Base-by-base conservation (phyloP, 192 early-diverging fungal genomes). In the Backusella westeae region DNA sequence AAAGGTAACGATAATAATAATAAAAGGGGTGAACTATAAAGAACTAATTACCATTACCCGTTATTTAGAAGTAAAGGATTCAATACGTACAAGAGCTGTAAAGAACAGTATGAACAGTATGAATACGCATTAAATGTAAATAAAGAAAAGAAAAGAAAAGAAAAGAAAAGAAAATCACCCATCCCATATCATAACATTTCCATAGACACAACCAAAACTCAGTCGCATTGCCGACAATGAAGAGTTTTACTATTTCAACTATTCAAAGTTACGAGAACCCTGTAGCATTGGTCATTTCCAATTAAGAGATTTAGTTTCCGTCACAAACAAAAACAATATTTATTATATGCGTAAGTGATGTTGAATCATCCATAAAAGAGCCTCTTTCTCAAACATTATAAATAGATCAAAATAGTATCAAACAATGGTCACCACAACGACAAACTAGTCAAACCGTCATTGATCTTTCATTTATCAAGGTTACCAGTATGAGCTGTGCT, bases 251-350 rank as follows among this genome's bases (percentile, higher is more conserved):
- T 65, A 73, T 26, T 90, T 89, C 67, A 84, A 78, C 17, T 82
- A 80, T 72, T 78, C 86, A 9, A 83, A 80, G 5, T 72, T 86
- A 12, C 69, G 75, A 34, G 77, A 81, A 39, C 87, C 83, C 76
- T 90, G 89, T 75, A 78, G 79, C 1, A 80, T 86, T 76, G 85
- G 84, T 34, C 91, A 92, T 73, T 87, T 92, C 85, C 82, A 92
- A 77, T 84, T 92, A 46, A 78, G 91, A 36, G 90, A 92, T 74
- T 76, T 91, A 21, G 38, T 92, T 9, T 90, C 85, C 78, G 79
- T 86, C 1, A 89, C 89, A 3, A 83, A 69, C 68, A 90, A 89
- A 73, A 88, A 92, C 72, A 84, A 86, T 36, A 79, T 90, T 5
- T 91, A 78, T 67, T 91, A 88, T 76, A 85, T 81, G n/a, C 32